Conservation (phyloP, 176 grass and related monocot species). For the Oryza officinalis region DNA sequence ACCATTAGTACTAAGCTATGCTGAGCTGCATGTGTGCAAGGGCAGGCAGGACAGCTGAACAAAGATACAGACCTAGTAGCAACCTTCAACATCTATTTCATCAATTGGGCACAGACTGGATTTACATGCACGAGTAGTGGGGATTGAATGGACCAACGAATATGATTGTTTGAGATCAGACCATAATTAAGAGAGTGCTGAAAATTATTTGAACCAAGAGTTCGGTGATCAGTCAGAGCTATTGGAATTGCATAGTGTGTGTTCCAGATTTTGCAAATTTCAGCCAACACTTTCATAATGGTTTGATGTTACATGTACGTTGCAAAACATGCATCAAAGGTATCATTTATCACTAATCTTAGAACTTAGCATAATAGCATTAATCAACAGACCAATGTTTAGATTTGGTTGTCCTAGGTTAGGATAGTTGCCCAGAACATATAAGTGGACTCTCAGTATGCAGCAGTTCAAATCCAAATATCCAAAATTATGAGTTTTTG, state of each 20-base stretch:
- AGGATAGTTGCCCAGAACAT: conserved; percentile 8
- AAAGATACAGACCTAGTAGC: conserved; percentile 15
- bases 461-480: neutral
- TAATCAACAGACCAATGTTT: neutral
- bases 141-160: conserved; percentile 31
- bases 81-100: conserved; percentile 36
- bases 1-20: neutral
- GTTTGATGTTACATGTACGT: neutral
- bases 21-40: conserved; percentile 23
- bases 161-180: conserved; percentile 20
- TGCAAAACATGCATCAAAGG: neutral
- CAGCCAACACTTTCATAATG: neutral
- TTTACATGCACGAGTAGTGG: conserved; percentile 23
- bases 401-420: neutral
- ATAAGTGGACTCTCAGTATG: neutral
- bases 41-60: conserved; percentile 19
- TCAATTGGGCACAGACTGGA: conserved; percentile 36
- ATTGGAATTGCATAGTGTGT: neutral
- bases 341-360: neutral
- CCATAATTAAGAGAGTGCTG: conserved; percentile 30
- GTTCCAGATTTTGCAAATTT: conserved; percentile 2
- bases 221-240: conserved; percentile 36
- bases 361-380: neutral
- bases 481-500: neutral
- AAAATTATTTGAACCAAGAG: conserved; percentile 27